Conservation (phyloP, 768 basidiomycete species). For the Myochromella boudieri region DNA sequence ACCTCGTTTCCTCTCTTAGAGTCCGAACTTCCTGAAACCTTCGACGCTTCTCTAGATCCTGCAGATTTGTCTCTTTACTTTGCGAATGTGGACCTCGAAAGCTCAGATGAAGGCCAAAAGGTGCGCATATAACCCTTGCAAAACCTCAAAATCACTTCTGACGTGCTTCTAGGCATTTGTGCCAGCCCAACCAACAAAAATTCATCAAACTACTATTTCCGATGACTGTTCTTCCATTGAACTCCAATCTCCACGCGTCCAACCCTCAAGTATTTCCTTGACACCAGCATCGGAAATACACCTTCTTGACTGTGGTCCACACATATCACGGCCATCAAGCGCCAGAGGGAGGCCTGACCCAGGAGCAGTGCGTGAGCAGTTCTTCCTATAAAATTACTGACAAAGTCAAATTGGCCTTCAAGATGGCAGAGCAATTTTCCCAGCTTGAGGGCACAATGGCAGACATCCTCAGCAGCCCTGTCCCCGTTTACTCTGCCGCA, state of each 20-base stretch:
- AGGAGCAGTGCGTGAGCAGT: no score
- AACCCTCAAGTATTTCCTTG: no score
- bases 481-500: constrained; percentile 2
- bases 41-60: constrained; percentile 21
- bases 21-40: constrained; percentile 23
- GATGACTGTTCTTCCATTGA: neutral
- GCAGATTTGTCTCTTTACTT: constrained; percentile 6
- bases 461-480: constrained; percentile 1
- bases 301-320: no score
- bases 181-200: neutral
- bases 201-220: neutral
- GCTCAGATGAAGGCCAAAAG: neutral
- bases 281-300: no score
- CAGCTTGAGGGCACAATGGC: constrained; percentile 3
- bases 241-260: no score
- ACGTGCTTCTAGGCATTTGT: neutral
- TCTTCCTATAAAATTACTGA: no score
- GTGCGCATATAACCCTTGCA: constrained; percentile 10
- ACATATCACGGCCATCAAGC: no score
- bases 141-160: neutral
- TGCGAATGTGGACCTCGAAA: neutral
- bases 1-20: constrained; percentile 26
- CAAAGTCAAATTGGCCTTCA: no score
- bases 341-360: no score
- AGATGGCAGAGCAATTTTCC: constrained; percentile 4